Base-by-base conservation (phyloP, 768 basidiomycete genomes). In the Cystofilobasidium ferigula region DNA sequence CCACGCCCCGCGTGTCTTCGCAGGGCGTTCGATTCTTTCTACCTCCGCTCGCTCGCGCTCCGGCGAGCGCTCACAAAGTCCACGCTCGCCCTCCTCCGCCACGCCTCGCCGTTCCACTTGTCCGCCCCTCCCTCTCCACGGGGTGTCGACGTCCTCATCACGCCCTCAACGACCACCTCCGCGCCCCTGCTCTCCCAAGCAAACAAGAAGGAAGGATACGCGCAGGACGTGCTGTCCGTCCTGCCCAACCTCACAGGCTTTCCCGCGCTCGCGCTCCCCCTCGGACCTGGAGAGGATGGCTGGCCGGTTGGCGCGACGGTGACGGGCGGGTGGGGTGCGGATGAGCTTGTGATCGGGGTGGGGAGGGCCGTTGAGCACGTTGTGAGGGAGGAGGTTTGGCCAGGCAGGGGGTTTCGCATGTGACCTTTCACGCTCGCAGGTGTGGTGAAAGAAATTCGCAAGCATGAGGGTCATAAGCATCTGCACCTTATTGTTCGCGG, bases 11-110 rank as follows among this genome's bases (percentile, higher is more conserved):
- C n/a, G n/a, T 57, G 4, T 3, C 7, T 32, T 53, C 28, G 9
- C 71, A 97, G 91, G 64, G 91, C 91, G n/a, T 97, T 92, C 73
- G 87, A 97, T 77, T 97, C 94, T 72, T 97, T 94, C 75, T 99
- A 91, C 74, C 80, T 98, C 7, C 90, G 94, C 78, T 93, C 94
- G 0, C 86, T 90, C 69, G 81, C 84, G 36, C 82, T 97, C 13
- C 85, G 94, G 1, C 80, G 81, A 58, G 77, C 82, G 10, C 78
- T 99, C 60, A 82, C 83, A 65, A 71, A 80, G 14, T 62, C 67
- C 12, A 62, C 62, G 36, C 51, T 63, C 28, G 42, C 61, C 8
- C 81, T 86, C 40, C 92, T 97, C 76, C 77, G 79, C 0, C 74
- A 82, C 2, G 79, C 82, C 3, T 81, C 54, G 78, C 80, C 35